Percentiles rank a stretch among this genome's conserved stretches.
Conservation (phyloP, 257 asterid species). For the Gentiana dahurica region DNA sequence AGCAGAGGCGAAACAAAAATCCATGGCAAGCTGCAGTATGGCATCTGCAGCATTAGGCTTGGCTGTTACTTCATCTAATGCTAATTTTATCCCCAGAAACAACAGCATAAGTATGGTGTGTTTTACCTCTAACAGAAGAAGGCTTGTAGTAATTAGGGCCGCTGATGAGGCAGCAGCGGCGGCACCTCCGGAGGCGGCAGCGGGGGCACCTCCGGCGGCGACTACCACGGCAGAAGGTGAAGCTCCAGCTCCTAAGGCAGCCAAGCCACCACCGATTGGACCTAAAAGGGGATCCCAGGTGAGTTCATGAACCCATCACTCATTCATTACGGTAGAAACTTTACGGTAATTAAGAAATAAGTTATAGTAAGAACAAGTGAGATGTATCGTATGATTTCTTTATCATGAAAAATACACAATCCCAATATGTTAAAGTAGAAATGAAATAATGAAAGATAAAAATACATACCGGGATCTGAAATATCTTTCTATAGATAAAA, state of each 20-base stretch:
- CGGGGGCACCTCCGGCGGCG: constrained; percentile 9
- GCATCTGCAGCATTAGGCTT: constrained; percentile 57
- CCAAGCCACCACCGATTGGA: constrained; percentile 84
- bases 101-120: constrained; percentile 16
- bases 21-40: constrained; percentile 73
- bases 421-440: no score
- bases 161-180: constrained; percentile 9
- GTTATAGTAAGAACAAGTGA: no score
- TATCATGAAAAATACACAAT: no score
- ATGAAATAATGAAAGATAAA: no score
- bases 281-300: constrained; percentile 88
- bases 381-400: no score
- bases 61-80: constrained; percentile 36
- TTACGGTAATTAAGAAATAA: no score
- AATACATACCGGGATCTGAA: no score
- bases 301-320: background rate
- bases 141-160: constrained; percentile 50
- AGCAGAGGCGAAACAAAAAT: background rate
- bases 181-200: constrained; percentile 7
- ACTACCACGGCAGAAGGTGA: constrained; percentile 18
- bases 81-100: constrained; percentile 17
- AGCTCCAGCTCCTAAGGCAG: constrained; percentile 36
- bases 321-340: no score
- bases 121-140: constrained; percentile 36
- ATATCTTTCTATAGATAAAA: no score